These are phyloP conservation scores for Parafenestella ontariensis DNA, from an alignment of 2,329 filamentous ascomycete genomes.

Conservation along the genomic window DNA sequence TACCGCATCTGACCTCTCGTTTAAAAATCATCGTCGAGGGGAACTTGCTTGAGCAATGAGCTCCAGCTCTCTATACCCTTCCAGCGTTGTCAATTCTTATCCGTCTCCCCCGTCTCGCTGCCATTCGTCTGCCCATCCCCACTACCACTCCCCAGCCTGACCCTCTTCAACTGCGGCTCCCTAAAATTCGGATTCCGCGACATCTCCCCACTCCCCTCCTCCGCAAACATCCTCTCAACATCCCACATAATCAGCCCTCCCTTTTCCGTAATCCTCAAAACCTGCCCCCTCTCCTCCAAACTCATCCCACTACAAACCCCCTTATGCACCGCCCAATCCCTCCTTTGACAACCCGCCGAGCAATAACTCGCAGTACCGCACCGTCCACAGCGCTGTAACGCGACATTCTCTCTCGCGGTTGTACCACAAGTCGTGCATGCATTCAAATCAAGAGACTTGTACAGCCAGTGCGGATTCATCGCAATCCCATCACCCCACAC, in stretches of 20 bases:
- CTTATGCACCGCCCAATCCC: slow-evolving; percentile 33
- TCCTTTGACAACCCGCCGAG: slow-evolving; percentile 21
- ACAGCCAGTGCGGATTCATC: slow-evolving; percentile 33
- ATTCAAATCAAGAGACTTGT: slow-evolving; percentile 13
- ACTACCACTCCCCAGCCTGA: background rate
- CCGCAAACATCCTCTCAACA: slow-evolving; percentile 16
- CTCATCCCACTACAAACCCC: slow-evolving; percentile 28
- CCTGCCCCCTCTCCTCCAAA: slow-evolving; percentile 28
- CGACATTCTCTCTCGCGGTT: background rate
- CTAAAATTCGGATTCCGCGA: slow-evolving; percentile 29
- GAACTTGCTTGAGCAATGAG: no score
- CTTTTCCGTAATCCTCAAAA: slow-evolving; percentile 25
- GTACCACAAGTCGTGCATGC: slow-evolving; percentile 23
- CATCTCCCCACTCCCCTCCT: slow-evolving; percentile 13
- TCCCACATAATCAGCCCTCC: slow-evolving; percentile 33
- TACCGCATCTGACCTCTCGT: no score
- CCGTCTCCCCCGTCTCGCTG: no score
- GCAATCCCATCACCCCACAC: slow-evolving; percentile 33
- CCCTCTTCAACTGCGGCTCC: slow-evolving; percentile 8
- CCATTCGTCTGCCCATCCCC: no score
- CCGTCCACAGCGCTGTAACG: slow-evolving; percentile 25
- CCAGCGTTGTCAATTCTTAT: no score
- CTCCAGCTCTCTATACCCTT: no score
- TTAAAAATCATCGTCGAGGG: no score
- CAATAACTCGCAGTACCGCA: slow-evolving; percentile 35